Evolutionary conservation across 257 asterid species (phyloP).

Genomic region (Cynanchum wilfordii): DNA sequence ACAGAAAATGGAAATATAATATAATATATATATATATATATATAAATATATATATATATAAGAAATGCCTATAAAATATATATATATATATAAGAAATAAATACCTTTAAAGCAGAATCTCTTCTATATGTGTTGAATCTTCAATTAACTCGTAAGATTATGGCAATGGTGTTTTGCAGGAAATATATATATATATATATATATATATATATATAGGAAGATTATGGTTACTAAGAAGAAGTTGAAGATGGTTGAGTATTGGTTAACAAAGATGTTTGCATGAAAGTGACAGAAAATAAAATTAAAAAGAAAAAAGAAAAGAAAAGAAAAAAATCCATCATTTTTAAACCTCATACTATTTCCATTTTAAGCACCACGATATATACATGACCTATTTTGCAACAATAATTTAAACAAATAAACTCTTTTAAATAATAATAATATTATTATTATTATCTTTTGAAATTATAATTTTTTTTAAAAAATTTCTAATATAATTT

Average conservation of each 20-base stretch:
- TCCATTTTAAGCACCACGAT: too few species aligned
- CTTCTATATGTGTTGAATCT: constrained; percentile 4
- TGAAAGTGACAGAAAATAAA: constrained; percentile 43
- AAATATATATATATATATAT: constrained; percentile 13
- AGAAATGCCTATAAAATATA: too few species aligned
- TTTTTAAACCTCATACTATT: neutral
- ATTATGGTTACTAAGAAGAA: neutral
- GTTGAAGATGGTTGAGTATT: constrained; percentile 31
- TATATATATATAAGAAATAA: neutral
- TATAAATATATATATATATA: neutral
- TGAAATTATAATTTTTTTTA: too few species aligned
- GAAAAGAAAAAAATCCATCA: neutral
- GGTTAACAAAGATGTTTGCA: constrained; percentile 51
- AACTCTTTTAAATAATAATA: too few species aligned
- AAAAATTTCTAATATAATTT: too few species aligned
- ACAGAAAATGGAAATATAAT: too few species aligned
- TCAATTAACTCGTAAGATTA: constrained; percentile 9
- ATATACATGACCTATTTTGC: too few species aligned
- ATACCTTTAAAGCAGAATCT: constrained; percentile 6
- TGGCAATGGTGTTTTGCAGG: constrained; percentile 11
- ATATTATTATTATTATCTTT: too few species aligned
- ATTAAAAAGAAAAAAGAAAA: neutral
- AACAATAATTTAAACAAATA: too few species aligned
- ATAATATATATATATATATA: neutral
- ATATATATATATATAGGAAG: constrained; percentile 28